Evolutionary conservation across 306 rosid species (phyloP).

Genomic region (Vachellia pachyceras): DNA sequence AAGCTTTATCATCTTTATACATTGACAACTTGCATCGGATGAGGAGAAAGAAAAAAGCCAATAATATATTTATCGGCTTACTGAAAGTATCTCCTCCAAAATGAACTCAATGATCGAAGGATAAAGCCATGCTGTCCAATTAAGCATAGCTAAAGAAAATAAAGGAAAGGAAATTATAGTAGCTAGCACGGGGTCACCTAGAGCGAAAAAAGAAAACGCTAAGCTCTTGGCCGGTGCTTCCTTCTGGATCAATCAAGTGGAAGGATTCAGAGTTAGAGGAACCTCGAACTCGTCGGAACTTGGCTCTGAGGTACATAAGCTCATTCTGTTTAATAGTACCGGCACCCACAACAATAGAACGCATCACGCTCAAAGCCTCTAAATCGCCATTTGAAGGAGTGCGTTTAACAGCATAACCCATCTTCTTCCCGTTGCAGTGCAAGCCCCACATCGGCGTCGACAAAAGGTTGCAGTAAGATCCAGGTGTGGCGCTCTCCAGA

Average conservation of each 20-base stretch:
- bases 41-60: conserved; percentile 11
- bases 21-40: background rate
- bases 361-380: conserved; percentile 59
- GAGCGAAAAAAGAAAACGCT: conserved; percentile 82
- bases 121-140: conserved; percentile 14
- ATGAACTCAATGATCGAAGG: background rate
- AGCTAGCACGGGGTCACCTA: conserved; percentile 8
- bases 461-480: conserved; percentile 40
- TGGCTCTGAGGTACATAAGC: conserved; percentile 78
- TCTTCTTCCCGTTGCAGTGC: conserved; percentile 75
- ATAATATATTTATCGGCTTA: background rate
- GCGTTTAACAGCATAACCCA: conserved; percentile 69
- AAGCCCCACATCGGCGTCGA: conserved; percentile 74
- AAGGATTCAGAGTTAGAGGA: conserved; percentile 75
- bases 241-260: conserved; percentile 85
- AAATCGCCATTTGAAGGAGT: conserved; percentile 53
- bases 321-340: conserved; percentile 55
- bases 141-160: conserved; percentile 5
- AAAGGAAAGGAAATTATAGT: background rate
- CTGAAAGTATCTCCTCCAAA: background rate
- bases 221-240: conserved; percentile 75
- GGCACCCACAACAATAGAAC: conserved; percentile 64
- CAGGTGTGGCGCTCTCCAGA: conserved; percentile 49
- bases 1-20: background rate
- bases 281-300: conserved; percentile 72